Conservation (phyloP, 768 basidiomycete species). For the Hemileccinum rubropunctum region DNA sequence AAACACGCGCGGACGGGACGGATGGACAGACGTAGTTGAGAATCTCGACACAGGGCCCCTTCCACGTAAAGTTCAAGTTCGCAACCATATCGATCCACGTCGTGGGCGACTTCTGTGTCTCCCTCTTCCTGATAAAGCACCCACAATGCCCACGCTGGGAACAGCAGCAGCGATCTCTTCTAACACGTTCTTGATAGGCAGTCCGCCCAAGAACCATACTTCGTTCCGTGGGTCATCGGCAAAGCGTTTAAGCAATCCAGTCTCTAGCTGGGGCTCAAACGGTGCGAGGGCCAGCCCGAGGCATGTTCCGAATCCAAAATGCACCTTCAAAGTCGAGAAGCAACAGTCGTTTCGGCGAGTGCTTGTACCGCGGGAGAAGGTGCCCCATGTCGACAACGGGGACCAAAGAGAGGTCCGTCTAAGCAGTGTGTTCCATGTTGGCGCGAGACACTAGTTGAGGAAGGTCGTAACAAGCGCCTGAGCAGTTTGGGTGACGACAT, state of each 20-base stretch:
- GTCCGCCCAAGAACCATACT: slow-evolving; percentile 80
- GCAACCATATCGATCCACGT: slow-evolving; percentile 79
- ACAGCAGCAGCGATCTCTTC: slow-evolving; percentile 59
- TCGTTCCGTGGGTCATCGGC: slow-evolving; percentile 75
- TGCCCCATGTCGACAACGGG: slow-evolving; percentile 42
- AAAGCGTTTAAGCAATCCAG: slow-evolving; percentile 53
- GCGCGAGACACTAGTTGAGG: slow-evolving; percentile 69
- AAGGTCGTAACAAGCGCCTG: no score
- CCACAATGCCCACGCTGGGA: slow-evolving; percentile 80
- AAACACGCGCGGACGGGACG: no score
- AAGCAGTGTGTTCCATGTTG: slow-evolving; percentile 59
- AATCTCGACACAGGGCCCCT: slow-evolving; percentile 72
- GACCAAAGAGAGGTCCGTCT: slow-evolving; percentile 31
- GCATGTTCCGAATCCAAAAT: no score
- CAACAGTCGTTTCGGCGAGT: slow-evolving; percentile 63
- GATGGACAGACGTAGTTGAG: no score
- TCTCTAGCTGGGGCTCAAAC: no score
- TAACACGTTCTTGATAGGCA: slow-evolving; percentile 60
- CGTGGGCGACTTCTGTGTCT: slow-evolving; percentile 29
- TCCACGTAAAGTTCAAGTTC: slow-evolving; percentile 80
- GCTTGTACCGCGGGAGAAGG: slow-evolving; percentile 67
- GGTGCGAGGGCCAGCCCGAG: no score
- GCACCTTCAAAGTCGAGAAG: no score
- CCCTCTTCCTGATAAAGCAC: slow-evolving; percentile 70
- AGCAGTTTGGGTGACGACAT: slow-evolving; percentile 84